Conservation (phyloP, 352 stramenopile species). For the Phytophthora fragariaefolia region DNA sequence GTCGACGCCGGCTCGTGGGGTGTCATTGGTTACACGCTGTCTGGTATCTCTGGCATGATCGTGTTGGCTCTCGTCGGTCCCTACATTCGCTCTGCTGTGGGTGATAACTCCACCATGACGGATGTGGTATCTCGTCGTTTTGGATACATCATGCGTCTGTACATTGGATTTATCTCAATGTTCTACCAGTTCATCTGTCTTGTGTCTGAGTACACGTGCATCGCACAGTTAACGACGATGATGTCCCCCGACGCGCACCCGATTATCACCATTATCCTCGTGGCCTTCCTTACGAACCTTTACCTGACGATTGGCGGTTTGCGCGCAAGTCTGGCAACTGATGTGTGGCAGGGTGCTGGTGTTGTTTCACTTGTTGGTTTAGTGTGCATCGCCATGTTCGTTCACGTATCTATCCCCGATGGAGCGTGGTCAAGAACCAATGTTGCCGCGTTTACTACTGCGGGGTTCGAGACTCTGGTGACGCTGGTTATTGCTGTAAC, state of each 20-base stretch:
- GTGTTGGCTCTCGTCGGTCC: constrained; percentile 54
- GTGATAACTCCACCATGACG: constrained; percentile 69
- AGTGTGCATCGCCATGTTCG: constrained; percentile 62
- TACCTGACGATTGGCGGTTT: constrained; percentile 68
- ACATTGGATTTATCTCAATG: constrained; percentile 58
- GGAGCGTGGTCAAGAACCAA: constrained; percentile 51
- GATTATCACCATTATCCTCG: constrained; percentile 56
- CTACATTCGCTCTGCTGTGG: constrained; percentile 54
- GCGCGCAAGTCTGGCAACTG: constrained; percentile 62
- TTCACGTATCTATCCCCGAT: constrained; percentile 49
- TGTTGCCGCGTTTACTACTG: constrained; percentile 59
- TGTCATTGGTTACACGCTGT: constrained; percentile 75
- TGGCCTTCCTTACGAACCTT: constrained; percentile 69
- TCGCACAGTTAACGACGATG: constrained; percentile 49
- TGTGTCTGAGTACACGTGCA: constrained; percentile 63
- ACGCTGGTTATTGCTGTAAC: constrained; percentile 69
- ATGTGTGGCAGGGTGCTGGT: constrained; percentile 67
- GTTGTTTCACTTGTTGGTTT: constrained; percentile 56
- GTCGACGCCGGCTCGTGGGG: constrained; percentile 66
- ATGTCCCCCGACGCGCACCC: constrained; percentile 51
- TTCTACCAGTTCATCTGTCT: constrained; percentile 85
- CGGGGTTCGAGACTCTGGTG: constrained; percentile 67
- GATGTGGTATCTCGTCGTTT: constrained; percentile 68
- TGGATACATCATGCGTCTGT: constrained; percentile 60
- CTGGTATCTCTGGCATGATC: constrained; percentile 50